These are phyloP conservation scores for Jimgerdemannia lactiflua DNA, from an alignment of 192 early-diverging fungal species.

Conservation along the genomic window DNA sequence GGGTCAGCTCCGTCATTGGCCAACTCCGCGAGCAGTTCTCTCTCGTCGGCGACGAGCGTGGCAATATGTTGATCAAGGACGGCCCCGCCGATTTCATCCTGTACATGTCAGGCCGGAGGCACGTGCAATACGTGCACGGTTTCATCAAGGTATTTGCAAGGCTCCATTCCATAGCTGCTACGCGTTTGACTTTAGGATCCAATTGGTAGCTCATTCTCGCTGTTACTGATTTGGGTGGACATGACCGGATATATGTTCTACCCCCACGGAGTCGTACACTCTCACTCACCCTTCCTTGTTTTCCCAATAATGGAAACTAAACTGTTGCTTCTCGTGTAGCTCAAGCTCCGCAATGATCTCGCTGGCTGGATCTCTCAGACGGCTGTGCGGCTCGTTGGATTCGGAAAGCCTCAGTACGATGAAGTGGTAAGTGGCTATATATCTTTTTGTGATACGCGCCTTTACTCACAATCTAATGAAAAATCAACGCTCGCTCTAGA, in stretches of 20 bases:
- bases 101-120: slow-evolving; percentile 71
- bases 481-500: slow-evolving; percentile 8
- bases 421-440: slow-evolving; percentile 32
- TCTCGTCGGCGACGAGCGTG: slow-evolving; percentile 58
- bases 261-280: too few relatives aligned
- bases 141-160: slow-evolving; percentile 36
- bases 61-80: slow-evolving; percentile 59
- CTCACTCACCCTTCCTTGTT: not conserved
- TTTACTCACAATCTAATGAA: not conserved
- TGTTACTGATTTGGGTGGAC: too few relatives aligned
- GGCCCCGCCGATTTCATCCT: slow-evolving; percentile 72
- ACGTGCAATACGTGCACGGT: slow-evolving; percentile 69
- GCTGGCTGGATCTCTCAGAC: slow-evolving; percentile 19
- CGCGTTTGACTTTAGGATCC: too few relatives aligned
- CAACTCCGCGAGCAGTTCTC: slow-evolving; percentile 66
- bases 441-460: too few relatives aligned
- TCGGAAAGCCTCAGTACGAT: slow-evolving; percentile 28
- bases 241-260: too few relatives aligned
- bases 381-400: slow-evolving; percentile 25
- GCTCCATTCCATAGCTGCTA: too few relatives aligned
- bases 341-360: slow-evolving; percentile 53
- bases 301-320: too few relatives aligned
- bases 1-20: slow-evolving; percentile 14
- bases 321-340: slow-evolving; percentile 10
- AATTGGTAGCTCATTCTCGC: too few relatives aligned